These are phyloP conservation scores for Handroanthus guayacan DNA, from an alignment of 257 asterid genomes.

Conservation along the genomic window DNA sequence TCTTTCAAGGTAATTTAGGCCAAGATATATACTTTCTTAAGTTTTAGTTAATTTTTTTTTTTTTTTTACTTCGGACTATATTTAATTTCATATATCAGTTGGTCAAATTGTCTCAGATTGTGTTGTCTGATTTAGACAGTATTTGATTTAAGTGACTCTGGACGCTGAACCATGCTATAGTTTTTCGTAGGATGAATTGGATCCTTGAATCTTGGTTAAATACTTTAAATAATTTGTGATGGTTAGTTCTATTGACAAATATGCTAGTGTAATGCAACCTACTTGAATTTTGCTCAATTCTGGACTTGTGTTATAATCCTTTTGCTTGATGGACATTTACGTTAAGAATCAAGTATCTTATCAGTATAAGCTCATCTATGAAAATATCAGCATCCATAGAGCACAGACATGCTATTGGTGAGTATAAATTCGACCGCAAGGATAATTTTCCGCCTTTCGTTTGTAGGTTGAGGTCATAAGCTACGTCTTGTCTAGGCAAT, in stretches of 20 bases:
- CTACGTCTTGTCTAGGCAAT: neutral
- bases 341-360: neutral
- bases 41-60: neutral
- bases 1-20: conserved; percentile 53
- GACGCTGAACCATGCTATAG: neutral
- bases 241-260: neutral
- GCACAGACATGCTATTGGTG: neutral
- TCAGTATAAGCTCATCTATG: neutral
- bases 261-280: neutral
- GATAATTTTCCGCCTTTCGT: neutral
- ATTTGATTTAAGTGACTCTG: neutral
- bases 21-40: conserved; percentile 30
- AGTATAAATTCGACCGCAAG: neutral
- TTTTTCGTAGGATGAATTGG: neutral
- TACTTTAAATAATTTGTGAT: neutral
- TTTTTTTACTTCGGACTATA: neutral
- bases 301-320: neutral
- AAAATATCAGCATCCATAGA: neutral
- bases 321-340: neutral
- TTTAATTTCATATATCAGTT: neutral
- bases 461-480: neutral
- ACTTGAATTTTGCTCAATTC: neutral
- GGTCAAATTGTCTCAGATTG: neutral
- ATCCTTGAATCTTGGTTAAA: neutral
- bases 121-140: neutral